Evolutionary conservation across 2,329 filamentous ascomycete genomes (phyloP), one percentile per base, ranked within the genome.

Genomic region (Metarhizium anisopliae): DNA sequence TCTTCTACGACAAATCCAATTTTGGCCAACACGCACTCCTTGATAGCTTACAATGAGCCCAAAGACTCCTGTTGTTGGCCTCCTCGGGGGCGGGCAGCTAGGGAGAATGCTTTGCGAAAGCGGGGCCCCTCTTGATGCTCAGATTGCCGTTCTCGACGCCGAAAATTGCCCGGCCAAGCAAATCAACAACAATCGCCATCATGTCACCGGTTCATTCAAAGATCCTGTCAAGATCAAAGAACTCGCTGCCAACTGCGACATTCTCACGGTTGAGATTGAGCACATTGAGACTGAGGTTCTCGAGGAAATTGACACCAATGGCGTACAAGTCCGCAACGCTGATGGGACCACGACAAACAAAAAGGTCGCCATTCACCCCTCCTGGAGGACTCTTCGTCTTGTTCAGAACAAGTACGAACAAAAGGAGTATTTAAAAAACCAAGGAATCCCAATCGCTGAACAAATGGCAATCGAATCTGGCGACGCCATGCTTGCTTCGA

Each of bases 361-460:
- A 65, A 77, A 71, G 60, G 80, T 87, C 47, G 76, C 84, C 45
- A 79, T 90, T 2, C 84, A 96, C 66, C 91, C 92, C 1, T 89
- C 85, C 58, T 95, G 90, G 87, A 83, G 84, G 72, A 95, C 92
- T 2, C 80, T 97, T 54, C 83, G 90, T 35, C 84, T 87, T 18
- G 95, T 97, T 65, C 93, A 96, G 75, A 90, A 97, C 75, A 97
- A 97, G 75, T 96, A 83, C 68, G 76, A 83, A 59, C 93, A 97
- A 69, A 96, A 97, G 73, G 81, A 88, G 68, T 86, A 95, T 67
- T 77, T 96, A 55, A 74, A 77, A 49, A 77, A 81, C 59, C 76
- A 83, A 59, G 83, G 80, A 0, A 84, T 96, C 6, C 84, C 86
- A 25, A 86, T 90, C 56, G 88, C 90, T 1, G 79, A 84, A 49